Evolutionary conservation across 345 rosid species (phyloP).

Genomic region (Brassica cretica): DNA sequence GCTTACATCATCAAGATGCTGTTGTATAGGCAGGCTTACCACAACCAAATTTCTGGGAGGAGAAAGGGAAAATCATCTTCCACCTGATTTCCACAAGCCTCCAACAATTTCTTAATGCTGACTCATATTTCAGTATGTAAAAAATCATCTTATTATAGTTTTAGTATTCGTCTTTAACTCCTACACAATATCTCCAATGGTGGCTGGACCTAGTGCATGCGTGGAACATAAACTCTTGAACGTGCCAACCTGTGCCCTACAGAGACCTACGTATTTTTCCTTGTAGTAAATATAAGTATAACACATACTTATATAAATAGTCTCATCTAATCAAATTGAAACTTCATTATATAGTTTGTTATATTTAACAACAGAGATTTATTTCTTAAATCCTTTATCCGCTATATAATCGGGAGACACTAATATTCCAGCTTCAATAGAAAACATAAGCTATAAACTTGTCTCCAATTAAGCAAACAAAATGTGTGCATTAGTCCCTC

Average conservation of each 20-base stretch:
- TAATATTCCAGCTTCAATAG: slow-evolving; percentile 8
- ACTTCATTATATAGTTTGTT: background rate
- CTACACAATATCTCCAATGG: background rate
- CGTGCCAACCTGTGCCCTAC: slow-evolving; percentile 22
- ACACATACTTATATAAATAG: background rate
- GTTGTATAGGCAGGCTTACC: background rate
- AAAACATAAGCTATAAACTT: background rate
- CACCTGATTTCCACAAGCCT: slow-evolving; percentile 30
- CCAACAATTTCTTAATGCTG: slow-evolving; percentile 19
- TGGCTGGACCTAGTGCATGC: slow-evolving; percentile 8
- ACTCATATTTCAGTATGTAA: slow-evolving; percentile 27
- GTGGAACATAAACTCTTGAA: slow-evolving; percentile 25
- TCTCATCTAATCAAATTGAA: background rate
- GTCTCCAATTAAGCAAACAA: background rate
- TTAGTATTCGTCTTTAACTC: background rate
- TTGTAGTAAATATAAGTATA: slow-evolving; percentile 1
- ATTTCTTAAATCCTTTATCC: background rate
- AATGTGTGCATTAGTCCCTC: slow-evolving; percentile 44
- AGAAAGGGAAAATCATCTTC: slow-evolving; percentile 10
- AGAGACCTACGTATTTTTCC: background rate
- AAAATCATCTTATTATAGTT: background rate
- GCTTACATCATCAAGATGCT: slow-evolving; percentile 30
- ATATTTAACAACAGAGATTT: background rate
- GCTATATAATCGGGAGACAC: slow-evolving; percentile 1
- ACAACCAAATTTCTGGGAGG: background rate